Percentiles rank a stretch among this genome's conserved stretches.
phyloP scores from a whole-genome alignment of 2,329 filamentous ascomycete genomes.

The Davidsoniella australis region DNA sequence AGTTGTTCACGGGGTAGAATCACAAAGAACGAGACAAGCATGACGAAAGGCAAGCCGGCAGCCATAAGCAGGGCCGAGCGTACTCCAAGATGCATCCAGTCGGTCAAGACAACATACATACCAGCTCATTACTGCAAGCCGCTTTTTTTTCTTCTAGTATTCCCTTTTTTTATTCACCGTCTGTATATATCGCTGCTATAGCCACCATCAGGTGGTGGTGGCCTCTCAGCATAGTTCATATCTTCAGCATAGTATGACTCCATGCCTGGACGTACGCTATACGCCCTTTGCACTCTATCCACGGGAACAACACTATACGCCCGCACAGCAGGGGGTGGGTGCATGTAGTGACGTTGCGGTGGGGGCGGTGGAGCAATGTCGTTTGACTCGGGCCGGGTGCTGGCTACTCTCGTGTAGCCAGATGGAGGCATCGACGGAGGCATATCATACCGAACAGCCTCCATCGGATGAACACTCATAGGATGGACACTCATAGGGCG shows the following conservation, averaged over 20 bases:
- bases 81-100: conserved; percentile 59
- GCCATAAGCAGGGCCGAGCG: conserved; percentile 58
- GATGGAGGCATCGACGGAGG: conserved; percentile 22
- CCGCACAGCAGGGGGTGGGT: conserved; percentile 18
- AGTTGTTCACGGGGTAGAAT: conserved; percentile 57
- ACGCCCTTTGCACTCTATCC: conserved; percentile 21
- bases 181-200: conserved; percentile 14
- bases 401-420: conserved; percentile 27
- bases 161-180: conserved; percentile 1
- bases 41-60: conserved; percentile 61
- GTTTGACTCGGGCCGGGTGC: conserved; percentile 22
- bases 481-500: conserved; percentile 8
- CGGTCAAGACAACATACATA: conserved; percentile 73
- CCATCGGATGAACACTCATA: conserved; percentile 16
- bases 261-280: conserved; percentile 24
- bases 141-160: background rate
- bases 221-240: conserved; percentile 8
- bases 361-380: background rate
- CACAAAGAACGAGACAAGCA: conserved; percentile 74
- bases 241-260: conserved; percentile 28
- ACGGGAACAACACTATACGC: conserved; percentile 20
- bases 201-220: background rate
- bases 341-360: conserved; percentile 16
- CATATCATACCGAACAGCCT: conserved; percentile 26
- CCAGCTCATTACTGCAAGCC: conserved; percentile 39